Evolutionary conservation across 1,284 basidiomycete species (phyloP).

Genomic region (Ustilago xerochloae): DNA sequence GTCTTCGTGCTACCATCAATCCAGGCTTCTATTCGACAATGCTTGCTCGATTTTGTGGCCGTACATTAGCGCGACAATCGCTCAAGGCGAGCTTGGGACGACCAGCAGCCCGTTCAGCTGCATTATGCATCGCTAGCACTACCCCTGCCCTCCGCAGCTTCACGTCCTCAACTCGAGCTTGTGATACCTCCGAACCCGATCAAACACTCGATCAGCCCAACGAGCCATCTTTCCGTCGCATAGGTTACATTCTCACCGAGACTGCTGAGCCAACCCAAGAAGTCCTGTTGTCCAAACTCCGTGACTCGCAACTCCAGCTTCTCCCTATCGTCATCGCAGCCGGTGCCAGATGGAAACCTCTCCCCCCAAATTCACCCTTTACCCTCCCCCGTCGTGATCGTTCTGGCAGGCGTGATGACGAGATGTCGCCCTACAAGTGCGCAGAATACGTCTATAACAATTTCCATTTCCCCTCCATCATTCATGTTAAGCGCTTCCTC

Average conservation of each 20-base stretch:
- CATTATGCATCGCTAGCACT: background rate
- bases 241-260: conserved; percentile 10
- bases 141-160: background rate
- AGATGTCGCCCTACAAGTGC: background rate
- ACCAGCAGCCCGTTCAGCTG: background rate
- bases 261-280: background rate
- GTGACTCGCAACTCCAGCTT: background rate
- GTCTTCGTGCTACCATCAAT: too few relatives aligned
- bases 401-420: background rate
- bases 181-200: too few relatives aligned
- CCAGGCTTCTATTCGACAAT: too few relatives aligned
- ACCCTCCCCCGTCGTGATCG: conserved; percentile 7
- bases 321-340: conserved; percentile 15
- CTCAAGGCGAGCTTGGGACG: background rate
- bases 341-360: conserved; percentile 2
- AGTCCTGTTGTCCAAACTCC: conserved; percentile 1
- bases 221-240: background rate
- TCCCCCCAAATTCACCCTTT: background rate
- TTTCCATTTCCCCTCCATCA: conserved; percentile 8
- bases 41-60: conserved; percentile 13
- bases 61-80: background rate
- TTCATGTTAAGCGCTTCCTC: conserved; percentile 16
- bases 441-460: conserved; percentile 28
- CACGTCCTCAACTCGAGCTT: background rate
- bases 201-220: too few relatives aligned